A percentile compares a stretch with the other conserved stretches of the same genome.
Evolutionary conservation across 306 rosid genomes (phyloP).

Genomic region (Macrotyloma uniflorum): DNA sequence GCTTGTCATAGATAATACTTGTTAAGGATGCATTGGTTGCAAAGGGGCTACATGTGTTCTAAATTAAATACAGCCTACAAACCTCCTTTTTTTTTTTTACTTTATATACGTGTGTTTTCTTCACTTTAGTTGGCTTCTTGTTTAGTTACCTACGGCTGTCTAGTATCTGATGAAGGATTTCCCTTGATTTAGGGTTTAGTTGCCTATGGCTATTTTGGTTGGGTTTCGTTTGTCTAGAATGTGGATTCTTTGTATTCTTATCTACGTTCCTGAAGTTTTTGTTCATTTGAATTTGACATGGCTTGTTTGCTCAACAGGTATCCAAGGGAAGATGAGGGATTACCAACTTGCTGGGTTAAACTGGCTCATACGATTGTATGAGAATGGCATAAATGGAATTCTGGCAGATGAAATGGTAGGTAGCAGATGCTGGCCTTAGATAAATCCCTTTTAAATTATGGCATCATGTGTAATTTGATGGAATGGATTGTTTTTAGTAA

Average conservation of each 20-base stretch:
- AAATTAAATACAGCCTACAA: not conserved
- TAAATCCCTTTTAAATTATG: not conserved
- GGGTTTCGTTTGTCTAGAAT: not conserved
- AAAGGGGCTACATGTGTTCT: not conserved
- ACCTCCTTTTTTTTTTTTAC: not conserved
- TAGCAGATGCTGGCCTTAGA: not conserved
- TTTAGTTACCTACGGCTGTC: not conserved
- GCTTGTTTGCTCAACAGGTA: constrained; percentile 57
- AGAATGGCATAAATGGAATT: constrained; percentile 98
- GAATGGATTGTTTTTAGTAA: constrained; percentile 12
- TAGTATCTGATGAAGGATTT: not conserved
- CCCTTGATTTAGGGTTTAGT: constrained; percentile 1
- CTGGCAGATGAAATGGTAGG: constrained; percentile 99
- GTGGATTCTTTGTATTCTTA: constrained; percentile 21
- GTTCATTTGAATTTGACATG: constrained; percentile 25
- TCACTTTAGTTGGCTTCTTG: not conserved
- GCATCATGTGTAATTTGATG: constrained; percentile 17
- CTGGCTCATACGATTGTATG: constrained; percentile 95
- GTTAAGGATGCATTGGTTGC: constrained; percentile 15
- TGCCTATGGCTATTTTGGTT: no score
- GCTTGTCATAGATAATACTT: constrained; percentile 4
- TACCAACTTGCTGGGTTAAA: constrained; percentile 98
- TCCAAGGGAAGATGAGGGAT: constrained; percentile 98
- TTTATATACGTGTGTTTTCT: not conserved
- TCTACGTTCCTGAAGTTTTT: not conserved